Evolutionary conservation across 192 early-diverging fungal species (phyloP), one percentile per base, ranked within the genome.

Genomic region (Gryganskiella cystojenkinii): DNA sequence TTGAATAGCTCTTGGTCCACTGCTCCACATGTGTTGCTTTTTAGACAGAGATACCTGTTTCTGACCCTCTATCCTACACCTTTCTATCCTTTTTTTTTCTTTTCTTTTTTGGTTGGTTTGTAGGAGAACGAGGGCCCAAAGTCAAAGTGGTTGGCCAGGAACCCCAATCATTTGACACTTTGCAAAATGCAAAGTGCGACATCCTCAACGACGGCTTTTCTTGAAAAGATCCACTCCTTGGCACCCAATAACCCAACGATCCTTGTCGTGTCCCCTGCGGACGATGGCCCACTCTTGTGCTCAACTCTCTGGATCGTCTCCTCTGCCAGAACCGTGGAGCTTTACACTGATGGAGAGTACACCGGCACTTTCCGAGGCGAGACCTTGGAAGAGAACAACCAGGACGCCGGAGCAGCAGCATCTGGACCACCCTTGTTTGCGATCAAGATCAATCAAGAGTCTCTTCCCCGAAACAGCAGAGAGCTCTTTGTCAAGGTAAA

Each of bases 321-420:
- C 4, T 63, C 54, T 15, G 53, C 61, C 7, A 57, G 74, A 42
- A 78, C 74, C 2, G 33, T 64, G 10, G 74, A 78, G 34, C 28
- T 68, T 13, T 78, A 78, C 28, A 45, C 42, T 10, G 42, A 40
- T 6, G 67, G 56, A 1, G 67, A 69, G 27, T 78, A 78, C 43
- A 6, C 34, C 2, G 67, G 66, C 17, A 78, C 74, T 10, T 78
- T 78, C 37, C 74, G 74, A 6, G 74, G 74, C 28, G 66, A 68
- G 24, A 17, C 44, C 33, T 24, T 35, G 51, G 11, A 40, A 20
- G 14, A 40, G 40, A 9, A 19, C 28, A 31, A 3, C 40, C 5
- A 13, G 20, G 13, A 15, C 27, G 4, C 24, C 14, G 25, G 49
- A 35, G 31, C 50, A 15, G 13, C 17, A 24, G 30, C 24, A 3